phyloP scores from a whole-genome alignment of 495 filamentous ascomycete genomes.

The Aspergillus wentii region DNA sequence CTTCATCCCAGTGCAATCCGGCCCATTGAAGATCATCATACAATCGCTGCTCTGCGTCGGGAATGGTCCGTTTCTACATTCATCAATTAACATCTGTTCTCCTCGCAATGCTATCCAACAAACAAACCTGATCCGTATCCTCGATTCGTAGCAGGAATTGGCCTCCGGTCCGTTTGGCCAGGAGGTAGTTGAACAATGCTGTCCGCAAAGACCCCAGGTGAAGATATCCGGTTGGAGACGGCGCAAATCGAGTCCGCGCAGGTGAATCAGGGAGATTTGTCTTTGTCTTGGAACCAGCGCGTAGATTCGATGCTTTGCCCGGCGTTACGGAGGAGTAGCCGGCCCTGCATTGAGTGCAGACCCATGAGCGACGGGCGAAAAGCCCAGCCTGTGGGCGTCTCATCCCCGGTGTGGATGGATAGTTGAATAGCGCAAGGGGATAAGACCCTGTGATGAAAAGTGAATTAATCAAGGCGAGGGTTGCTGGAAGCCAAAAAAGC shows the following conservation, averaged over 20 bases:
- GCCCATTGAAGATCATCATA: slow-evolving; percentile 82
- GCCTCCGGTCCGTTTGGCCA: slow-evolving; percentile 84
- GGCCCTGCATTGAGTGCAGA: slow-evolving; percentile 35
- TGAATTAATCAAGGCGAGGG: background rate
- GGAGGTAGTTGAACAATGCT: slow-evolving; percentile 85
- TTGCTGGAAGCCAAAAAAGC: slow-evolving; percentile 2
- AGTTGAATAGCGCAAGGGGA: background rate
- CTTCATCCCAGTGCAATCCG: slow-evolving; percentile 92
- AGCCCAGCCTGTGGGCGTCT: slow-evolving; percentile 19
- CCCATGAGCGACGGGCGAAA: slow-evolving; percentile 35
- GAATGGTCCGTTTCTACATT: slow-evolving; percentile 67
- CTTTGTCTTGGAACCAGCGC: slow-evolving; percentile 24
- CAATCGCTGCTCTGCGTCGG: slow-evolving; percentile 70
- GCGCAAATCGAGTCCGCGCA: slow-evolving; percentile 89
- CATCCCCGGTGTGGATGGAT: slow-evolving; percentile 14
- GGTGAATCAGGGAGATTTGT: slow-evolving; percentile 52
- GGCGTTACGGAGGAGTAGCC: slow-evolving; percentile 25
- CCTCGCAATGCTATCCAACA: background rate
- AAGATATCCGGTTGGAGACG: slow-evolving; percentile 89
- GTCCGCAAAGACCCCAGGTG: slow-evolving; percentile 90
- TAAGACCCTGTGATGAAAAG: background rate
- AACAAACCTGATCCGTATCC: slow-evolving; percentile 85
- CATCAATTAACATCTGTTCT: slow-evolving; percentile 23
- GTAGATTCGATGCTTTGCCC: slow-evolving; percentile 9
- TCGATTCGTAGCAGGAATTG: slow-evolving; percentile 90